Conservation (phyloP, 2,329 filamentous ascomycete genomes). For the Paradendryphiella salina region DNA sequence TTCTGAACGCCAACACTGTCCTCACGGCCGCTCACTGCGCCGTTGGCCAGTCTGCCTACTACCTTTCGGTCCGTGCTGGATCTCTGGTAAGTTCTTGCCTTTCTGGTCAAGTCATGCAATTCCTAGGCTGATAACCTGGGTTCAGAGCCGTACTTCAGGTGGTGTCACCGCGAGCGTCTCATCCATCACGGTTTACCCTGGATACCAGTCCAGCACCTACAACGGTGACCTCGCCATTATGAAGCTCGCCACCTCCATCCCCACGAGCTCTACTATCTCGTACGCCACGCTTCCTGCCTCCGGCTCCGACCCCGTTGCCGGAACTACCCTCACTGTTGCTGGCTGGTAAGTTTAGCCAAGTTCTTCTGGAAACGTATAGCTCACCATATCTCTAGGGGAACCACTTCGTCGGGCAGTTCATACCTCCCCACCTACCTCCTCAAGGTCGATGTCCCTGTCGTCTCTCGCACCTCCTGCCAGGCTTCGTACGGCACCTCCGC, state of each 20-base stretch:
- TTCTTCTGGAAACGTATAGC: too few species aligned
- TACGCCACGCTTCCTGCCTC: conserved; percentile 29
- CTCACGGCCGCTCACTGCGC: conserved; percentile 37
- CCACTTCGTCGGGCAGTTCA: conserved; percentile 12
- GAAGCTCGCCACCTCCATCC: conserved; percentile 30
- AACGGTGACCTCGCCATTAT: conserved; percentile 32
- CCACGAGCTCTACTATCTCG: conserved; percentile 26
- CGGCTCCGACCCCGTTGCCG: conserved; percentile 29
- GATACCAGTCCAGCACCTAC: conserved; percentile 17
- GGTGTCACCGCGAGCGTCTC: conserved; percentile 27
- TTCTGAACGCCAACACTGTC: conserved; percentile 34
- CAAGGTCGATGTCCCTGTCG: conserved; percentile 36
- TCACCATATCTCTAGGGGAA: conserved; percentile 16
- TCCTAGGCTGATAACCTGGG: background rate
- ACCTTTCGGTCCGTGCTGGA: conserved; percentile 26
- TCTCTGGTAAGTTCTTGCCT: conserved; percentile 17
- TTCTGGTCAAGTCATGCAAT: background rate
- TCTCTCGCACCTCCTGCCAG: conserved; percentile 29
- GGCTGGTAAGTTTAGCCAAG: conserved; percentile 13
- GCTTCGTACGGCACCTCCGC: conserved; percentile 21
- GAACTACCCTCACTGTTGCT: conserved; percentile 26
- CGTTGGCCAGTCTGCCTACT: conserved; percentile 17
- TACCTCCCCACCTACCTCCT: conserved; percentile 20
- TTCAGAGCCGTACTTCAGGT: conserved; percentile 25
- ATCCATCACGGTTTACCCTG: conserved; percentile 26